These are phyloP conservation scores for Podospora anserina DNA, from an alignment of 495 filamentous ascomycete species.

Conservation along the genomic window DNA sequence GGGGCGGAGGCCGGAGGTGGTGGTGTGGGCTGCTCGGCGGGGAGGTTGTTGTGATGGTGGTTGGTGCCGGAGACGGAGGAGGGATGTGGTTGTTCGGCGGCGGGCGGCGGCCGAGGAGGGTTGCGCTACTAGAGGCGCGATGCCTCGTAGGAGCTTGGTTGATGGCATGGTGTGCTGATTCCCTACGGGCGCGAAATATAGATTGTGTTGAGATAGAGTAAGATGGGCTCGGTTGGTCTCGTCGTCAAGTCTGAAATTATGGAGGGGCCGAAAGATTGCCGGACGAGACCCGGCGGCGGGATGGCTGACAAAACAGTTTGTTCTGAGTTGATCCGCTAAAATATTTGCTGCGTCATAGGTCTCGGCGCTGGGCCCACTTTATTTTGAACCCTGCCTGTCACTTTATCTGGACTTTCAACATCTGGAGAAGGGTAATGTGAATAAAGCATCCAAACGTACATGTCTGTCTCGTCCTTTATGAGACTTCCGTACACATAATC, in stretches of 20 bases:
- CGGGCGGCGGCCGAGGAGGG: slow-evolving; percentile 12
- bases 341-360: slow-evolving; percentile 7
- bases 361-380: neutral
- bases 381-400: neutral
- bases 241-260: neutral
- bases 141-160: slow-evolving; percentile 27
- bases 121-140: slow-evolving; percentile 29
- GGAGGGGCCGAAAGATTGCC: neutral
- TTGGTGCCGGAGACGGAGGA: slow-evolving; percentile 27
- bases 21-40: slow-evolving; percentile 17
- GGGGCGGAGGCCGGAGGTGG: slow-evolving; percentile 20
- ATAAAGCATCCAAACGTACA: neutral
- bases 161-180: slow-evolving; percentile 19
- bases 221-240: neutral
- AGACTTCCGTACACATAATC: no score
- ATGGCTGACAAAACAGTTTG: neutral
- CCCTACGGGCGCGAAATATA: neutral
- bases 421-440: neutral
- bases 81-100: slow-evolving; percentile 15
- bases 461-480: no score
- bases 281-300: neutral
- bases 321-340: neutral
- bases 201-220: neutral
- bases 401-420: neutral
- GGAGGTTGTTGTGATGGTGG: neutral